Conservation (phyloP, 352 stramenopile genomes). For the Globisporangium lucens region DNA sequence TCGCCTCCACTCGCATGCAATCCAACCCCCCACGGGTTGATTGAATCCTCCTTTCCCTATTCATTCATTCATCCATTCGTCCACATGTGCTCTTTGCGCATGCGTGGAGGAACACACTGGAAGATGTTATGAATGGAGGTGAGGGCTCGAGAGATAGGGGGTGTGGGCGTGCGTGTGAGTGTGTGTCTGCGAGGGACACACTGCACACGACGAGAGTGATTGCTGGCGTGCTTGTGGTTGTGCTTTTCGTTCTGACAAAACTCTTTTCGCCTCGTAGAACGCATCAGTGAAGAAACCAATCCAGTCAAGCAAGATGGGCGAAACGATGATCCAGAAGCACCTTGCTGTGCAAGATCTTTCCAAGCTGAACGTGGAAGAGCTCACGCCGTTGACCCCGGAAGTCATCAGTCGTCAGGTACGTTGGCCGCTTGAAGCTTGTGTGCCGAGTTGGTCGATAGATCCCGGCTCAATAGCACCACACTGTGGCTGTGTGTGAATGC, state of each 20-base stretch:
- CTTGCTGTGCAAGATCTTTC: conserved; percentile 92
- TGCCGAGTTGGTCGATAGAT: neutral
- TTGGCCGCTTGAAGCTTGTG: neutral
- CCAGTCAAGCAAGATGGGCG: conserved; percentile 36
- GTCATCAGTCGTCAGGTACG: conserved; percentile 90
- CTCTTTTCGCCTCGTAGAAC: conserved; percentile 8
- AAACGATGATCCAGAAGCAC: conserved; percentile 69
- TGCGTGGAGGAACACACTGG: neutral
- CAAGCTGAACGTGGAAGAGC: conserved; percentile 93
- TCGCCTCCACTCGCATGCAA: neutral
- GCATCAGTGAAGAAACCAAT: conserved; percentile 7
- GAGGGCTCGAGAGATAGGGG: neutral
- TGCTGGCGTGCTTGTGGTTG: neutral
- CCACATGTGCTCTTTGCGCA: neutral
- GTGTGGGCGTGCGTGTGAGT: neutral
- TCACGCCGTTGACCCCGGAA: conserved; percentile 97
- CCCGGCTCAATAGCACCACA: neutral
- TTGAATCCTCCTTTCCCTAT: neutral
- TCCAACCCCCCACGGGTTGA: neutral
- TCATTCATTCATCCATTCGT: conserved; percentile 1
- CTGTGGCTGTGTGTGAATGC: neutral
- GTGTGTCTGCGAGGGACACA: neutral
- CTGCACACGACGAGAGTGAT: neutral
- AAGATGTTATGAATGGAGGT: conserved; percentile 5
- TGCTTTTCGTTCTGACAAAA: conserved; percentile 3